Evolutionary conservation across 2,329 filamentous ascomycete species (phyloP).

Genomic region (Claviceps africana): DNA sequence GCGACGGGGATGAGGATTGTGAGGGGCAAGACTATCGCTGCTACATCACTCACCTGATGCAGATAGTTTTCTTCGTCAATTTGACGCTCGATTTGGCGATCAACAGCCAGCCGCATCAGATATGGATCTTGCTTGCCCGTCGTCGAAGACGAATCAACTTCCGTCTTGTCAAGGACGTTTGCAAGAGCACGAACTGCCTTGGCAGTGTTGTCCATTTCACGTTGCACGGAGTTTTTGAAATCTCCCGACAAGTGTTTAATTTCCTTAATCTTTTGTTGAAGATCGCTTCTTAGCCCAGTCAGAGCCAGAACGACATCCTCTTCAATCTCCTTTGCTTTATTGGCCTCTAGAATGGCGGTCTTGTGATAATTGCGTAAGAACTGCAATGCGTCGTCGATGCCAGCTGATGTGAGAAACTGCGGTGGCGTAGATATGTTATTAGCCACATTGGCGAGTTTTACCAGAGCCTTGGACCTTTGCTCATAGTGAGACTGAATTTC

Average conservation of each 20-base stretch:
- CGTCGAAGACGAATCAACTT: constrained; percentile 57
- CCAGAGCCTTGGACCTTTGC: constrained; percentile 62
- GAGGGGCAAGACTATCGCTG: background rate
- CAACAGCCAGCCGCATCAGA: constrained; percentile 70
- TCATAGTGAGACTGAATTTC: constrained; percentile 88
- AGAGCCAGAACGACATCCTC: constrained; percentile 81
- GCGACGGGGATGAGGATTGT: background rate
- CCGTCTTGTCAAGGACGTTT: constrained; percentile 65
- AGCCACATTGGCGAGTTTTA: constrained; percentile 72
- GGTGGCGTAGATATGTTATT: constrained; percentile 66
- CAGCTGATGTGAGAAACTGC: constrained; percentile 64
- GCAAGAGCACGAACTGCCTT: constrained; percentile 69
- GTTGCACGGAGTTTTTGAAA: constrained; percentile 93
- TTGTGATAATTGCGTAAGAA: constrained; percentile 75
- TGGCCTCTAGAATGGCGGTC: constrained; percentile 62
- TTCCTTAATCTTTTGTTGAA: constrained; percentile 95
- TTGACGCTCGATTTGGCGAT: constrained; percentile 81
- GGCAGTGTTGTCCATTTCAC: constrained; percentile 77
- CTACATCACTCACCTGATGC: constrained; percentile 51
- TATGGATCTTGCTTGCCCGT: constrained; percentile 88
- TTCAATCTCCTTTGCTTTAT: constrained; percentile 82
- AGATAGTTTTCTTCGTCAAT: constrained; percentile 96
- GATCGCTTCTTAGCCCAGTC: constrained; percentile 70
- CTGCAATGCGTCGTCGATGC: constrained; percentile 75
- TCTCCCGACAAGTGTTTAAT: constrained; percentile 88